A percentile compares a stretch with the other conserved stretches of the same genome.
phyloP scores from a whole-genome alignment of 140 eudicot species.

The Ambrosia hybrid region DNA sequence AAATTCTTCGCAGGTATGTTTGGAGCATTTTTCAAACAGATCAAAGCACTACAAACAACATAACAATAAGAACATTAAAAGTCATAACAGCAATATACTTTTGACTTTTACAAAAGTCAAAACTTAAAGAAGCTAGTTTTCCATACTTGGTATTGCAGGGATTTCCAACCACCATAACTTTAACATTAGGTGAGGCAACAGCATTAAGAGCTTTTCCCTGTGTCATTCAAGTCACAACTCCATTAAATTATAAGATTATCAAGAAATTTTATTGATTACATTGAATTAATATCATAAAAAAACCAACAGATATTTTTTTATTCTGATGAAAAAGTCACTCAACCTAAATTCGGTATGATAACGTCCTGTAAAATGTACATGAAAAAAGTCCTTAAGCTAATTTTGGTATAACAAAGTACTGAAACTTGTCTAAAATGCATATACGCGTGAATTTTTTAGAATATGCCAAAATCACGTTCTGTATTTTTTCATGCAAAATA shows the following conservation, averaged over 20 bases:
- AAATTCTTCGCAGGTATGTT: constrained; percentile 91
- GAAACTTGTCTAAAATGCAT: not conserved
- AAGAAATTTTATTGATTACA: not conserved
- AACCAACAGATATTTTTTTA: too few species aligned
- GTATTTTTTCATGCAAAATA: too few species aligned
- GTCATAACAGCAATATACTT: not conserved
- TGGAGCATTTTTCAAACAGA: constrained; percentile 98
- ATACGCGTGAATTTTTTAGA: too few species aligned
- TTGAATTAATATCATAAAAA: not conserved
- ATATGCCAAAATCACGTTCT: too few species aligned
- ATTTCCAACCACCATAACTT: constrained; percentile 97
- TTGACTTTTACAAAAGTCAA: constrained; percentile 3
- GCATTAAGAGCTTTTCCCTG: constrained; percentile 98
- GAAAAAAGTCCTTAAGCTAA: not conserved
- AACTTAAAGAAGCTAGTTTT: constrained; percentile 3
- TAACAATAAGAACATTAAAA: constrained; percentile 16
- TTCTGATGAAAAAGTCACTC: not conserved
- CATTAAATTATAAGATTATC: not conserved
- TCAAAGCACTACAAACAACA: constrained; percentile 72
- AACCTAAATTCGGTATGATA: not conserved
- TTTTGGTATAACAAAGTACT: not conserved
- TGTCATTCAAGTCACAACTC: constrained; percentile 11
- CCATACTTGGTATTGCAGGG: constrained; percentile 97
- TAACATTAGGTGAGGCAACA: constrained; percentile 89
- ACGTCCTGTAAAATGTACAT: not conserved